A percentile compares a stretch with the other conserved stretches of the same genome.
Evolutionary conservation across 495 filamentous ascomycete genomes (phyloP).

Genomic region (Aspergillus biplanus): DNA sequence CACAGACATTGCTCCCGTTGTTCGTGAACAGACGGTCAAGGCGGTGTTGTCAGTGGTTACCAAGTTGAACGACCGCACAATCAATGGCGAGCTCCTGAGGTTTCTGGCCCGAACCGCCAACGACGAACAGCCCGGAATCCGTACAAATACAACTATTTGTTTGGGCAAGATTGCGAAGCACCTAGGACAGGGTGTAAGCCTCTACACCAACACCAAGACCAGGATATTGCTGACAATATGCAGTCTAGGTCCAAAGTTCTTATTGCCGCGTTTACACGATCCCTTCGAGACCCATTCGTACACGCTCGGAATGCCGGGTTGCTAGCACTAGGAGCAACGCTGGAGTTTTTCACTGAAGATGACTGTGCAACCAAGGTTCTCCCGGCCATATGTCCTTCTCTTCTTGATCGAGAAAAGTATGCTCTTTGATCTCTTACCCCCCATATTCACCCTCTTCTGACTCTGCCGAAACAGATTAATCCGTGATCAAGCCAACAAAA

Average conservation of each 20-base stretch:
- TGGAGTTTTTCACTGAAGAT: conserved; percentile 84
- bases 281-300: conserved; percentile 89
- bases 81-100: conserved; percentile 91
- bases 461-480: conserved; percentile 56
- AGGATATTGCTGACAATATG: conserved; percentile 25
- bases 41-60: conserved; percentile 81
- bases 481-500: conserved; percentile 89
- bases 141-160: conserved; percentile 98
- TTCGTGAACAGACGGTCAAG: conserved; percentile 94
- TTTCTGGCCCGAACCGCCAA: conserved; percentile 95
- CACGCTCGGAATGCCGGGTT: conserved; percentile 90
- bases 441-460: neutral
- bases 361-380: conserved; percentile 85
- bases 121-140: conserved; percentile 95
- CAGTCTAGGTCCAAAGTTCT: conserved; percentile 85
- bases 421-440: conserved; percentile 16
- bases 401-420: conserved; percentile 87
- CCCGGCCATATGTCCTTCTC: conserved; percentile 77
- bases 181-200: conserved; percentile 67
- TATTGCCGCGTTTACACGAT: conserved; percentile 84
- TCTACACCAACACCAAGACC: neutral
- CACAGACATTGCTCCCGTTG: conserved; percentile 84
- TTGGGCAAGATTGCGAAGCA: conserved; percentile 93
- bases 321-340: conserved; percentile 80
- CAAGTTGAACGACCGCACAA: conserved; percentile 88